Evolutionary conservation across 1,139 yeast genomes (phyloP).

Genomic region (Yamadazyma taylorii): DNA sequence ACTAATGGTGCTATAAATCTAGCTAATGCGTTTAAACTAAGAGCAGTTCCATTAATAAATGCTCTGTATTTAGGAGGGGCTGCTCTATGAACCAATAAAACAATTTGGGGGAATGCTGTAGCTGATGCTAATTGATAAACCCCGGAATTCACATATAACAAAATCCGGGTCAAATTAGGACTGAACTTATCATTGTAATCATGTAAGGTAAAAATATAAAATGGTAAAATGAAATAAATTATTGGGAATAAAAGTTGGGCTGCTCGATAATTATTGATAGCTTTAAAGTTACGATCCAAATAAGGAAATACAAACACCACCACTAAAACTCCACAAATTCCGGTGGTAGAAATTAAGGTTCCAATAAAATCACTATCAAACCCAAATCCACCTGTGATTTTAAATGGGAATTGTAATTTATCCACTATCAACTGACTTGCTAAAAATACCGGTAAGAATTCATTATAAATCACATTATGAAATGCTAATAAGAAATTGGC

Average conservation of each 20-base stretch:
- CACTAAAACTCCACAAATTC: conserved; percentile 53
- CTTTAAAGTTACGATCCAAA: conserved; percentile 50
- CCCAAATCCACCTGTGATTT: conserved; percentile 32
- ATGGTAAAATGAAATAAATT: conserved; percentile 51
- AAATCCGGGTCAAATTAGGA: conserved; percentile 22
- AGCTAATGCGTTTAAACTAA: conserved; percentile 53
- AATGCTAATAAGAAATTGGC: conserved; percentile 20
- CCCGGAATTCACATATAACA: conserved; percentile 23
- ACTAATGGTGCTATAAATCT: conserved; percentile 58
- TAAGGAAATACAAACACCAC: conserved; percentile 55
- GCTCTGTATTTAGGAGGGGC: conserved; percentile 51
- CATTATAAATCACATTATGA: conserved; percentile 55
- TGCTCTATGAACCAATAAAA: conserved; percentile 47
- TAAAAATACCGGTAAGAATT: conserved; percentile 59
- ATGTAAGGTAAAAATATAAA: conserved; percentile 43
- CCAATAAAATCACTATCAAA: conserved; percentile 52
- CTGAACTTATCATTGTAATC: conserved; percentile 28
- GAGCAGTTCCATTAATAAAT: conserved; percentile 49
- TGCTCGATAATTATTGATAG: conserved; percentile 44
- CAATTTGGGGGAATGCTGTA: conserved; percentile 16
- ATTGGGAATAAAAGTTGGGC: conserved; percentile 47
- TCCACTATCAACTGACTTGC: conserved; percentile 44
- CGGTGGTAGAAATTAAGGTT: conserved; percentile 53
- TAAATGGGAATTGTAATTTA: conserved; percentile 36
- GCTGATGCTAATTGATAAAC: conserved; percentile 41